phyloP scores from a whole-genome alignment of 768 basidiomycete species.

The Suillus lakei region DNA sequence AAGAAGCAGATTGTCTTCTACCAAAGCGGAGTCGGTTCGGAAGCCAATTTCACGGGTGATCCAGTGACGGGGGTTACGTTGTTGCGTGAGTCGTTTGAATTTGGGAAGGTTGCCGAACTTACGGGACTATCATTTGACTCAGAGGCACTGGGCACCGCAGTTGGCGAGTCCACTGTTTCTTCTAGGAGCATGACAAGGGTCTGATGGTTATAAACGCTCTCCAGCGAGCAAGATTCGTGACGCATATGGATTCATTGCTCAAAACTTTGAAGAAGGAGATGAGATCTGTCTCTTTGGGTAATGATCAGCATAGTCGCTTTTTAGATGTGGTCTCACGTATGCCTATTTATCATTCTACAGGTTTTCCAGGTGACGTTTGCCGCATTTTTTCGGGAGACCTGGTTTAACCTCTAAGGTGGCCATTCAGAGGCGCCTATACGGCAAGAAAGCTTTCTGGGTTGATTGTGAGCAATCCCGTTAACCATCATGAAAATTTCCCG shows the following conservation, averaged over 20 bases:
- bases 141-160: constrained; percentile 14
- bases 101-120: background rate
- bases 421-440: constrained; percentile 11
- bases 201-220: background rate
- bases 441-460: constrained; percentile 12
- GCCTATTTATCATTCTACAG: background rate
- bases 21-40: constrained; percentile 28
- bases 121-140: background rate
- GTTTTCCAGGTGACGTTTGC: constrained; percentile 7
- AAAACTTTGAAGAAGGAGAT: constrained; percentile 22
- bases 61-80: constrained; percentile 11
- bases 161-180: constrained; percentile 2
- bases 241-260: constrained; percentile 31
- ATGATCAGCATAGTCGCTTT: background rate
- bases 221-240: constrained; percentile 30
- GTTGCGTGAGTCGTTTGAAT: constrained; percentile 4
- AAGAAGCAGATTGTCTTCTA: constrained; percentile 27
- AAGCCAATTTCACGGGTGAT: constrained; percentile 20
- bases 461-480: constrained; percentile 6
- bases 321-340: background rate
- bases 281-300: constrained; percentile 23
- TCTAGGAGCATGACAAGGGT: background rate
- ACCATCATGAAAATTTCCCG: background rate
- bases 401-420: background rate
- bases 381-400: background rate